phyloP scores from a whole-genome alignment of 345 rosid species.

The Adansonia digitata region DNA sequence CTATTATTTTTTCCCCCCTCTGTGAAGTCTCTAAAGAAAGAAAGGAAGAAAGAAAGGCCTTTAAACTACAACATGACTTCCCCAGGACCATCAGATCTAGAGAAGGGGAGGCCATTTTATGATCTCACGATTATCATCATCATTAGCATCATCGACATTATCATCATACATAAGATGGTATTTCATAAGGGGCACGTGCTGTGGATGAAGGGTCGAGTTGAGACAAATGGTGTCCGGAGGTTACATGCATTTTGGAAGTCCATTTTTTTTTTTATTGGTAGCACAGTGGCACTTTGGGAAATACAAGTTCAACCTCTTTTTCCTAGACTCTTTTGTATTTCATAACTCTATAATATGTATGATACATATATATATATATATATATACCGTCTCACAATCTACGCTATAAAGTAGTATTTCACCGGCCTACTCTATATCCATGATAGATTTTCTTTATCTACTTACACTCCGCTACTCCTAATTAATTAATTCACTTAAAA shows the following conservation, averaged over 20 bases:
- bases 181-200: constrained; percentile 44
- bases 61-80: neutral
- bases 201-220: constrained; percentile 7
- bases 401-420: too few relatives aligned
- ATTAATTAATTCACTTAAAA: too few relatives aligned
- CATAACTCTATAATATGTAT: too few relatives aligned
- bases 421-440: too few relatives aligned
- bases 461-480: too few relatives aligned
- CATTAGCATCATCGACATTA: neutral
- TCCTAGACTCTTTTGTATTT: too few relatives aligned
- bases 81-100: constrained; percentile 33
- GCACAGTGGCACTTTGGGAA: constrained; percentile 4
- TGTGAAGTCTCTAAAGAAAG: neutral
- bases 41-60: neutral
- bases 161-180: neutral
- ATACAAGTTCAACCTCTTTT: neutral
- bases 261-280: neutral
- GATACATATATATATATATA: too few relatives aligned
- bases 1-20: neutral
- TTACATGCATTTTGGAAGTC: constrained; percentile 22
- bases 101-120: neutral
- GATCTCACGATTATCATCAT: neutral
- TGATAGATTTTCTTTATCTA: too few relatives aligned
- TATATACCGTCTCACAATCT: too few relatives aligned
- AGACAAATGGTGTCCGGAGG: constrained; percentile 28